Conservation (phyloP, 1,139 yeast species). For the Kodamaea fungicola region DNA sequence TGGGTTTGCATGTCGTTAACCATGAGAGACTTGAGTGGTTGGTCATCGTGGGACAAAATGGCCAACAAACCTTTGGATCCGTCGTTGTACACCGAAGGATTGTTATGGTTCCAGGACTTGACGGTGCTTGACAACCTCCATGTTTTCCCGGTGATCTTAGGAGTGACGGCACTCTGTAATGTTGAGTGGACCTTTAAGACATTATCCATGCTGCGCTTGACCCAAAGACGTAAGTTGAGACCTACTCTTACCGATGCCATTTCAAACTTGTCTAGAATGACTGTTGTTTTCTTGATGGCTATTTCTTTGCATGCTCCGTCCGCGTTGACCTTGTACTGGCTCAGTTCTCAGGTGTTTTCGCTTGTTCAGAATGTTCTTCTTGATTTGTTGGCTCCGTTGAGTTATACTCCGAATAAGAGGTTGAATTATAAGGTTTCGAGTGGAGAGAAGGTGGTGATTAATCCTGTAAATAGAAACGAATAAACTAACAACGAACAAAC, state of each 20-base stretch:
- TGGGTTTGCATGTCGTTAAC: constrained; percentile 80
- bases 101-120: constrained; percentile 59
- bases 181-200: constrained; percentile 72
- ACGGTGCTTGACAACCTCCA: constrained; percentile 61
- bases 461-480: constrained; percentile 4
- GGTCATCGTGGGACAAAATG: constrained; percentile 52
- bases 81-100: constrained; percentile 51
- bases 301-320: constrained; percentile 82
- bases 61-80: constrained; percentile 53
- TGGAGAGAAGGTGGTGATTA: constrained; percentile 1
- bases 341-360: constrained; percentile 76
- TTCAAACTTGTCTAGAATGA: constrained; percentile 66
- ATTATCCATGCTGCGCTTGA: constrained; percentile 43
- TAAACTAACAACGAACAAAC: neutral
- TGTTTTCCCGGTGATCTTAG: constrained; percentile 66
- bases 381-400: constrained; percentile 63
- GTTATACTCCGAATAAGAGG: constrained; percentile 44
- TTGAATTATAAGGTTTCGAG: constrained; percentile 13
- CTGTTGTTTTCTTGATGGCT: constrained; percentile 79
- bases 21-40: constrained; percentile 72
- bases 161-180: constrained; percentile 67
- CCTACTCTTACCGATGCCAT: constrained; percentile 61
- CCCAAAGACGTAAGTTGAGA: constrained; percentile 36
- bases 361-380: constrained; percentile 70
- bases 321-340: constrained; percentile 81